These are phyloP conservation scores for Stachybotrys chartarum DNA, from an alignment of 2,329 filamentous ascomycete genomes.

Conservation along the genomic window DNA sequence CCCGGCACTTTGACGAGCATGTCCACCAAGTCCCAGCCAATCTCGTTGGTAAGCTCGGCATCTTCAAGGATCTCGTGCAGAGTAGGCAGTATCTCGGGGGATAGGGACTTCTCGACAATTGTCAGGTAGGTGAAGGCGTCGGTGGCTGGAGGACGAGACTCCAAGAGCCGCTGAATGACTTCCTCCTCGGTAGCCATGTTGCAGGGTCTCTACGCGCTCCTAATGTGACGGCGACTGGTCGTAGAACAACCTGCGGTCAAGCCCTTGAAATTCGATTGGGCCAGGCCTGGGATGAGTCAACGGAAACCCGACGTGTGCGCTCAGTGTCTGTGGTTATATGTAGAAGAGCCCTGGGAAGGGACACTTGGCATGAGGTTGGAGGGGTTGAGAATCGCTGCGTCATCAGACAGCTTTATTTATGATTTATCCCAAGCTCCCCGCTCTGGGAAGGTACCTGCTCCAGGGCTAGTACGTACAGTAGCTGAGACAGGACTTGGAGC, in stretches of 20 bases:
- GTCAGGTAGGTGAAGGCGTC: slow-evolving; percentile 74
- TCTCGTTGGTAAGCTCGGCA: slow-evolving; percentile 61
- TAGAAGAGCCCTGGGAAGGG: neutral
- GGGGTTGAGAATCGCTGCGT: neutral
- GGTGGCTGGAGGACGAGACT: slow-evolving; percentile 43
- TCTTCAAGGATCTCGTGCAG: slow-evolving; percentile 65
- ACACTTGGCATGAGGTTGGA: neutral
- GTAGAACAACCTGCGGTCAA: too few relatives aligned
- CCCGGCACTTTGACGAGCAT: slow-evolving; percentile 62
- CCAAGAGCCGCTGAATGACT: slow-evolving; percentile 37
- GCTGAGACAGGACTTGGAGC: too few relatives aligned
- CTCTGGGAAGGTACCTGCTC: neutral
- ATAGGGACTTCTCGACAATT: slow-evolving; percentile 67
- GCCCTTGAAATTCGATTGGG: too few relatives aligned
- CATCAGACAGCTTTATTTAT: neutral
- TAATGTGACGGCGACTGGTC: too few relatives aligned
- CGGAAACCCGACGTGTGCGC: too few relatives aligned
- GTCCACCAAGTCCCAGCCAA: slow-evolving; percentile 79
- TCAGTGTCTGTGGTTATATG: neutral
- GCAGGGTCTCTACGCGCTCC: neutral
- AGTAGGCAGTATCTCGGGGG: slow-evolving; percentile 56
- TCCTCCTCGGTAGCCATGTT: slow-evolving; percentile 21
- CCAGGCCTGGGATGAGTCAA: too few relatives aligned
- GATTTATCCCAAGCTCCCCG: neutral
- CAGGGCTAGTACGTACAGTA: too few relatives aligned